phyloP scores from a whole-genome alignment of 2,329 filamentous ascomycete species.

The Alternaria novae-zelandiae region DNA sequence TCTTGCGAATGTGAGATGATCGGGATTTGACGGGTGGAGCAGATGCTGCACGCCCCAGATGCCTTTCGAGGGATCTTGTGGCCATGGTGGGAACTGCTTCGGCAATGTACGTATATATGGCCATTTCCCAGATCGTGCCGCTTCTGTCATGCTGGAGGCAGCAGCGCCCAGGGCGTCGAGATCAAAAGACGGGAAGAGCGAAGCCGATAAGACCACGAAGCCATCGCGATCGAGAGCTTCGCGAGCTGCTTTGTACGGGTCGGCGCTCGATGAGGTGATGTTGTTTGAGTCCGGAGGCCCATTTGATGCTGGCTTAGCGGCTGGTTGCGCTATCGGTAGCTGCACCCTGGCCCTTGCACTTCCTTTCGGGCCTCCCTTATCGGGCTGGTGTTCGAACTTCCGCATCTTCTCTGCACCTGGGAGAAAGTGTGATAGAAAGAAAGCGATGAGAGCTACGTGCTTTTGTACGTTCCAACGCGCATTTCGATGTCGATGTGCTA shows the following conservation, averaged over 20 bases:
- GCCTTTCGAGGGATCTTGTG: conserved; percentile 63
- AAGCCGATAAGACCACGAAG: conserved; percentile 73
- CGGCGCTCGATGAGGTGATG: conserved; percentile 13
- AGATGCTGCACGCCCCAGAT: conserved; percentile 93
- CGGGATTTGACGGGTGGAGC: conserved; percentile 73
- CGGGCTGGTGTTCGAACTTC: conserved; percentile 12
- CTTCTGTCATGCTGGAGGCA: conserved; percentile 62
- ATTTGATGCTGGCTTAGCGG: conserved; percentile 2
- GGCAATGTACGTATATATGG: conserved; percentile 82
- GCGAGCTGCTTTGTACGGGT: conserved; percentile 47
- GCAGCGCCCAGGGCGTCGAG: conserved; percentile 67
- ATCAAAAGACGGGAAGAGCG: conserved; percentile 60
- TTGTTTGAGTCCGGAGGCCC: conserved; percentile 4
- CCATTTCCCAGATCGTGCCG: conserved; percentile 76
- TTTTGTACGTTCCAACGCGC: neutral
- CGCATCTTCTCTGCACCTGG: neutral
- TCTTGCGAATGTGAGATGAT: conserved; percentile 66
- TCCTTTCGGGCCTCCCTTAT: conserved; percentile 15
- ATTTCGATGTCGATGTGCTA: neutral
- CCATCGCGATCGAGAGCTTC: conserved; percentile 71
- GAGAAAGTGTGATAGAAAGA: neutral
- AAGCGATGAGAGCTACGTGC: neutral
- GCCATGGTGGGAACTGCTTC: conserved; percentile 92
- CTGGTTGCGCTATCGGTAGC: conserved; percentile 16
- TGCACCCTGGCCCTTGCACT: conserved; percentile 15